Base-by-base conservation (phyloP, 2,329 filamentous ascomycete genomes). In the Zasmidium citrigriseum region DNA sequence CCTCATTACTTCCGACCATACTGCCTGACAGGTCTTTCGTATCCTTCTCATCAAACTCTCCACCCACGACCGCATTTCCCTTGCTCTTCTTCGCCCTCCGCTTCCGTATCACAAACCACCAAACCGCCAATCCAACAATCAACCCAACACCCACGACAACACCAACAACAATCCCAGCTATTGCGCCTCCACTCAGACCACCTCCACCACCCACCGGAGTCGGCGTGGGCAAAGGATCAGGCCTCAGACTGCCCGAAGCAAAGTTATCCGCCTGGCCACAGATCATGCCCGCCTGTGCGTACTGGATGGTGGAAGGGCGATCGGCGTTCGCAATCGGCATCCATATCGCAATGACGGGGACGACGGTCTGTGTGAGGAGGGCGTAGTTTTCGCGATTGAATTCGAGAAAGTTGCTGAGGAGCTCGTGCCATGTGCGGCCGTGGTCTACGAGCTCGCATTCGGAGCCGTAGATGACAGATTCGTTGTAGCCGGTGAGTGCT, bases 321-420 rank as follows among this genome's bases (percentile, higher is more conserved):
- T 59, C 45, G 22, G 34, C 51, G 46, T 58, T 57, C 3, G 59
- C 55, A n/a, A 61, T 57, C 1, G 59, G 52, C 46, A 55, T 53
- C 55, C 55, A 58, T 12, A 55, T 47, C 2, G 51, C 25, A 5
- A 53, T 20, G 12, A 61, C 27, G 2, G 55, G 59, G 16, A 21
- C 49, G 10, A 46, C 23, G 10, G 18, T n/a, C 3, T 20, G 22
- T 2, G 22, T 46, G n/a, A 51, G 14, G 11, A 47, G 18, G 21
- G 46, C 29, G 38, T 61, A 58, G 4, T 23, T 53, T 2, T 41
- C 22, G n/a, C 49, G 20, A 12, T 11, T 57, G 27, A 54, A 50
- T 5, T 56, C 45, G 24, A 46, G 4, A 44, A 18, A 48, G 7
- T 25, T n/a, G 18, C 44, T 49, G 2, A 47, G 18, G 24, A 60